phyloP scores from a whole-genome alignment of 805 yeast species.

The Wickerhamiella siamensis region DNA sequence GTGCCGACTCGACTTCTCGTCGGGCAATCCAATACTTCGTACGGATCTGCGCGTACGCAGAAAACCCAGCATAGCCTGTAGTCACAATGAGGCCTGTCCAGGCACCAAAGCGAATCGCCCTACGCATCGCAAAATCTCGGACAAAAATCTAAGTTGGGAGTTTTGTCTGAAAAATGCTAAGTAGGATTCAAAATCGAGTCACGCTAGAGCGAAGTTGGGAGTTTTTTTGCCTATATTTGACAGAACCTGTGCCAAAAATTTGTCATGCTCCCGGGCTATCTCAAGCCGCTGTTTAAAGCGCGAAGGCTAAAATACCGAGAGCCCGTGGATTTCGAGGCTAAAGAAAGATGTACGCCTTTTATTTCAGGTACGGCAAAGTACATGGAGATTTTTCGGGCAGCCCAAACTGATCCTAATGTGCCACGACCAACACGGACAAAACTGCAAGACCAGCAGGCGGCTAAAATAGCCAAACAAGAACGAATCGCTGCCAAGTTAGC shows the following conservation, averaged over 20 bases:
- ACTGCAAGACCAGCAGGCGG: constrained; percentile 21
- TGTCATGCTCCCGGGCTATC: constrained; percentile 27
- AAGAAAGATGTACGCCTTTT: constrained; percentile 32
- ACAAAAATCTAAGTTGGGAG: too few relatives aligned
- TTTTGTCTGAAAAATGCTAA: too few relatives aligned
- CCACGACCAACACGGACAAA: constrained; percentile 24
- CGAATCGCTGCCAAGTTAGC: constrained; percentile 24
- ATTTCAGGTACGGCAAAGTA: constrained; percentile 34
- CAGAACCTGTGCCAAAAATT: too few relatives aligned
- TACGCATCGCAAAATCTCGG: too few relatives aligned
- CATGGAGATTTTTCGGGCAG: constrained; percentile 19
- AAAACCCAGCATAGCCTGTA: background rate
- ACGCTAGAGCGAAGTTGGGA: too few relatives aligned
- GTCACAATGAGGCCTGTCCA: constrained; percentile 3
- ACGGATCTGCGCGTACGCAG: background rate
- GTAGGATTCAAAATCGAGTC: too few relatives aligned
- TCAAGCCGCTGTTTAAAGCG: constrained; percentile 43
- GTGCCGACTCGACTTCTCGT: background rate
- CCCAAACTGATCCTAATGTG: constrained; percentile 17
- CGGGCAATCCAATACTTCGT: background rate
- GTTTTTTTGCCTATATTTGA: background rate
- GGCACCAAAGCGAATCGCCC: background rate
- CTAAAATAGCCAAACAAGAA: constrained; percentile 11
- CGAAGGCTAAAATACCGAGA: constrained; percentile 37
- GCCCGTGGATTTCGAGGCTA: constrained; percentile 38